Evolutionary conservation across 1,139 yeast species (phyloP).

Genomic region (Candida sp.): DNA sequence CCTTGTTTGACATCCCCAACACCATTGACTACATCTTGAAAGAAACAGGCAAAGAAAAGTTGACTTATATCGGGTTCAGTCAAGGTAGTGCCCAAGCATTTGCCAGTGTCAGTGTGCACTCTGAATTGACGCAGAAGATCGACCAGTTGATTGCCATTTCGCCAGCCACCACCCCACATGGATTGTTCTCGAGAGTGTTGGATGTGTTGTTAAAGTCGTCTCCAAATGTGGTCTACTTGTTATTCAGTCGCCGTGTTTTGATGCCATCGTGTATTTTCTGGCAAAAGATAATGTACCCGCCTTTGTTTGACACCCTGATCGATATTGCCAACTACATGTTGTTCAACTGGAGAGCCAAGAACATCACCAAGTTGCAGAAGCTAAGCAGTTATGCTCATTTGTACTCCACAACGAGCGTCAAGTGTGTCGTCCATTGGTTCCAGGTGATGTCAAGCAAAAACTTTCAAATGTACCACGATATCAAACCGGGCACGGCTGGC

Average conservation of each 20-base stretch:
- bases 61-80: slow-evolving; percentile 83
- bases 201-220: slow-evolving; percentile 80
- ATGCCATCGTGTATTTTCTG: slow-evolving; percentile 83
- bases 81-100: slow-evolving; percentile 95
- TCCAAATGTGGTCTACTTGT: slow-evolving; percentile 72
- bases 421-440: slow-evolving; percentile 96
- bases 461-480: slow-evolving; percentile 89
- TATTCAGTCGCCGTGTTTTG: slow-evolving; percentile 77
- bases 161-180: slow-evolving; percentile 95
- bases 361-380: slow-evolving; percentile 76
- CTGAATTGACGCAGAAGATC: slow-evolving; percentile 69
- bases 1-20: slow-evolving; percentile 50
- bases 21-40: slow-evolving; percentile 42
- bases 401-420: slow-evolving; percentile 90
- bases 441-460: slow-evolving; percentile 82
- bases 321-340: slow-evolving; percentile 69
- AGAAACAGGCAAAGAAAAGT: slow-evolving; percentile 27
- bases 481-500: slow-evolving; percentile 36
- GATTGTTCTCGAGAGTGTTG: slow-evolving; percentile 74
- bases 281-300: slow-evolving; percentile 85
- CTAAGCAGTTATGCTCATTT: slow-evolving; percentile 79
- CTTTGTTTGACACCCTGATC: slow-evolving; percentile 73
- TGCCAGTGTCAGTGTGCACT: slow-evolving; percentile 76
- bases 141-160: slow-evolving; percentile 80
- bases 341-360: slow-evolving; percentile 78